Evolutionary conservation across 805 yeast genomes (phyloP).

Genomic region (Wickerhamiella allomyrinae): DNA sequence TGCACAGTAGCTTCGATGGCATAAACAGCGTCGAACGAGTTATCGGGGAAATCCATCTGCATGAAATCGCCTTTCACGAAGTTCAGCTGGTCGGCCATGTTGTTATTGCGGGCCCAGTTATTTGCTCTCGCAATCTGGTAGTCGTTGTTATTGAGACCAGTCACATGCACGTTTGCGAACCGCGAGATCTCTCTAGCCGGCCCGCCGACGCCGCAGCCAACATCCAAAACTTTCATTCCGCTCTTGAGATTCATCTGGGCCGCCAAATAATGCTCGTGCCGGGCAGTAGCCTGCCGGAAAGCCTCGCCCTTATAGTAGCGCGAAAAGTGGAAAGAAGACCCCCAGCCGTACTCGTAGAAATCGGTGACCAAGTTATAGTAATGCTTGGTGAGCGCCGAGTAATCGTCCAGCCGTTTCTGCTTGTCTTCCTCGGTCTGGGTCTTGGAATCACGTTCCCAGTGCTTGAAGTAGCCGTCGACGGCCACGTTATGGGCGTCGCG

Average conservation of each 20-base stretch:
- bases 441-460: conserved; percentile 77
- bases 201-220: conserved; percentile 99
- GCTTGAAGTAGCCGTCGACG: conserved; percentile 79
- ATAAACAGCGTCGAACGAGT: conserved; percentile 87
- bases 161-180: conserved; percentile 74
- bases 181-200: conserved; percentile 94
- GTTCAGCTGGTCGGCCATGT: conserved; percentile 57
- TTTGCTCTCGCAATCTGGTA: conserved; percentile 86
- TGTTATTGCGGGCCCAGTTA: conserved; percentile 52
- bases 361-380: conserved; percentile 95
- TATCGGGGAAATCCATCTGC: conserved; percentile 94
- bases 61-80: conserved; percentile 96
- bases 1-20: conserved; percentile 98
- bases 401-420: conserved; percentile 55
- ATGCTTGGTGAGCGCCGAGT: conserved; percentile 82
- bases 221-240: conserved; percentile 82
- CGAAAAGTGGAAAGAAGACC: conserved; percentile 93
- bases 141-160: conserved; percentile 92
- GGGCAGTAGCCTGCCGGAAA: conserved; percentile 82
- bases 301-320: conserved; percentile 89
- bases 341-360: conserved; percentile 99
- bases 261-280: conserved; percentile 92
- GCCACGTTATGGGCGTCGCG: conserved; percentile 71
- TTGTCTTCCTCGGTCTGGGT: conserved; percentile 46
- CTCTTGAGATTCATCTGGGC: conserved; percentile 65